Base-by-base conservation (phyloP, 2,329 filamentous ascomycete genomes). In the Epichloe elymi region DNA sequence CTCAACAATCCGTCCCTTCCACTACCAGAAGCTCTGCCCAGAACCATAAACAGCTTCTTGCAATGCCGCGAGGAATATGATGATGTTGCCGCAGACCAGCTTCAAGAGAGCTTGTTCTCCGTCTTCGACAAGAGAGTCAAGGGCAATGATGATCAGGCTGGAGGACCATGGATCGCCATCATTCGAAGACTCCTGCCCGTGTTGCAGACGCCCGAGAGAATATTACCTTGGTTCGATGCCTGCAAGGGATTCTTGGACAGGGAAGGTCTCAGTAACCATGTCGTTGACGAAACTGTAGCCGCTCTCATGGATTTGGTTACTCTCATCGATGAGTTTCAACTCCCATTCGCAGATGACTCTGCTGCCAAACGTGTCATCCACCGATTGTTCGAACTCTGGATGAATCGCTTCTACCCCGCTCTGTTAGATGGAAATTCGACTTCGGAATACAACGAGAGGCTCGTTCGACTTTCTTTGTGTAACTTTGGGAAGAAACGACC, bases 171-270 rank as follows among this genome's bases (percentile, higher is more conserved):
- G 66, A 72, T 90, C 17, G 75, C 76, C 47, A 74, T 86, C 44
- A 67, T 91, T 51, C 76, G 79, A 45, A 75, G 74, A 40, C 70
- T 91, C 37, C 74, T 81, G 23, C 79, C 83, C 3, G 75, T 76
- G 11, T 74, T 93, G 50, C 75, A 74, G 51, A 79, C 79, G 11
- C 75, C 82, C 2, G 73, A 77, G 36, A 77, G 82, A 51, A 66
- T 87, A 50, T 67, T 82, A 51, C 75, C 82, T 53, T 93, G 87
- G 87, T 88, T 86, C 76, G 78, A 85, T 44, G 68, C 58, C n/a
- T 65, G 62, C 51, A 57, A 60, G 41, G 57, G 55, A 19, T 56
- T 66, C 40, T 51, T 68, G 48, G 59, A 80, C 54, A 70, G 76
- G 46, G 67, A 83, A 10, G 76, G 74, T 14, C 74, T 79, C 49